These are phyloP conservation scores for Paecilomyces niveus DNA, from an alignment of 2,329 filamentous ascomycete species.

Conservation along the genomic window DNA sequence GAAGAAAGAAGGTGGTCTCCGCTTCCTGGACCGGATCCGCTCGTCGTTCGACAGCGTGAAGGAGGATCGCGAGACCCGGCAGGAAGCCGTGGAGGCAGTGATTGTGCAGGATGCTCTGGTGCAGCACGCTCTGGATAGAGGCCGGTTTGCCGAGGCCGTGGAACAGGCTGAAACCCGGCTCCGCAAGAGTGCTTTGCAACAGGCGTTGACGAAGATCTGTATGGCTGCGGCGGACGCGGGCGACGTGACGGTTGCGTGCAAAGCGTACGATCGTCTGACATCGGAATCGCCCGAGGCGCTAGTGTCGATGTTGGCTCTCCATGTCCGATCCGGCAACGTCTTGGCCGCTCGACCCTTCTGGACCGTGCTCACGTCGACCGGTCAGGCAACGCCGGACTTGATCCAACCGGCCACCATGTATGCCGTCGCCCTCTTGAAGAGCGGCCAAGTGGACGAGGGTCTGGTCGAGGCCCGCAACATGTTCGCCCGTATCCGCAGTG, in stretches of 20 bases:
- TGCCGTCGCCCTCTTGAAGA: conserved; percentile 76
- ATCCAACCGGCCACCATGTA: conserved; percentile 91
- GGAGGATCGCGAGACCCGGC: conserved; percentile 49
- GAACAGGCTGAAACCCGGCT: conserved; percentile 57
- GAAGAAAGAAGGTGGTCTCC: conserved; percentile 71
- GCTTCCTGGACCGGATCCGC: conserved; percentile 77
- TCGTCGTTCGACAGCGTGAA: conserved; percentile 43
- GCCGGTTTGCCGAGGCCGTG: conserved; percentile 66
- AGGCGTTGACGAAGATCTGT: conserved; percentile 66
- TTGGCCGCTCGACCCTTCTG: conserved; percentile 72
- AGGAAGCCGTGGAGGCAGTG: conserved; percentile 60
- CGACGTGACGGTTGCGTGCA: conserved; percentile 59
- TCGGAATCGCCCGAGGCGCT: conserved; percentile 49
- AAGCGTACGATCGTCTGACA: conserved; percentile 57
- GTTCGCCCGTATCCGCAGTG: conserved; percentile 73
- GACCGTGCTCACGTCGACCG: conserved; percentile 55
- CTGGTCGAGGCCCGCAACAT: conserved; percentile 72
- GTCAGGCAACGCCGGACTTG: conserved; percentile 56
- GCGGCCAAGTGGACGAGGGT: conserved; percentile 76
- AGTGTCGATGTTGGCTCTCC: conserved; percentile 78
- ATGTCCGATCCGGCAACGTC: conserved; percentile 75
- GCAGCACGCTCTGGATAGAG: conserved; percentile 64
- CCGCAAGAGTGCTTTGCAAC: conserved; percentile 53
- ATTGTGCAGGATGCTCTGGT: conserved; percentile 71
- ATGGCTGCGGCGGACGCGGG: conserved; percentile 73